These are phyloP conservation scores for Papiliotrema terrestris DNA, from an alignment of 1,284 basidiomycete genomes.

Conservation along the genomic window DNA sequence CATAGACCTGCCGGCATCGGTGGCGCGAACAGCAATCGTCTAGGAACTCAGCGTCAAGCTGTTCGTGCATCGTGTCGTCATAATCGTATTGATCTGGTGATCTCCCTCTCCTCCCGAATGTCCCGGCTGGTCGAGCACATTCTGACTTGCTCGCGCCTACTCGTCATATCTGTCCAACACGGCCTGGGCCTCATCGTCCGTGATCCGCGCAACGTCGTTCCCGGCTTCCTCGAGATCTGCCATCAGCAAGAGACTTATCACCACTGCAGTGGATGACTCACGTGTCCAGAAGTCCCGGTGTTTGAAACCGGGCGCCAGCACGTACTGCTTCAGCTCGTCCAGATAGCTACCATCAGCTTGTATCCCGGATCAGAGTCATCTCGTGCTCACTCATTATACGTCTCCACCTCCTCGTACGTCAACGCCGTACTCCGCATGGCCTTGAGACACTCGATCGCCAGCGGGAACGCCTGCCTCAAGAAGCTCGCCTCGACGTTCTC, in stretches of 20 bases:
- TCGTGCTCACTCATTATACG: conserved; percentile 42
- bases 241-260: not conserved
- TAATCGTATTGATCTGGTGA: too few species aligned
- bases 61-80: too few species aligned
- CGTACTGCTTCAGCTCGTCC: conserved; percentile 28
- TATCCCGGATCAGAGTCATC: not conserved
- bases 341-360: conserved; percentile 23
- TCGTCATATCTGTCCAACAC: conserved; percentile 34
- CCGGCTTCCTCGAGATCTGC: conserved; percentile 41
- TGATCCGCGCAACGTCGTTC: conserved; percentile 28
- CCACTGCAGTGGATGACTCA: conserved; percentile 11
- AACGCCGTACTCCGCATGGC: conserved; percentile 63
- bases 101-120: too few species aligned
- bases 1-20: too few species aligned
- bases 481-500: conserved; percentile 70
- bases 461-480: conserved; percentile 59
- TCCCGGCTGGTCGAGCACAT: too few species aligned
- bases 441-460: conserved; percentile 69
- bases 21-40: too few species aligned
- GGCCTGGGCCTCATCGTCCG: conserved; percentile 36
- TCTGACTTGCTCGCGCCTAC: not conserved
- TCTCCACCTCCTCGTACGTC: conserved; percentile 47
- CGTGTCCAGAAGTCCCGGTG: conserved; percentile 47
- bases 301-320: conserved; percentile 40
- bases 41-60: too few species aligned